Percentiles rank a stretch among this genome's conserved stretches.
phyloP scores from a whole-genome alignment of 345 rosid genomes.

The Rubroshorea leprosula region DNA sequence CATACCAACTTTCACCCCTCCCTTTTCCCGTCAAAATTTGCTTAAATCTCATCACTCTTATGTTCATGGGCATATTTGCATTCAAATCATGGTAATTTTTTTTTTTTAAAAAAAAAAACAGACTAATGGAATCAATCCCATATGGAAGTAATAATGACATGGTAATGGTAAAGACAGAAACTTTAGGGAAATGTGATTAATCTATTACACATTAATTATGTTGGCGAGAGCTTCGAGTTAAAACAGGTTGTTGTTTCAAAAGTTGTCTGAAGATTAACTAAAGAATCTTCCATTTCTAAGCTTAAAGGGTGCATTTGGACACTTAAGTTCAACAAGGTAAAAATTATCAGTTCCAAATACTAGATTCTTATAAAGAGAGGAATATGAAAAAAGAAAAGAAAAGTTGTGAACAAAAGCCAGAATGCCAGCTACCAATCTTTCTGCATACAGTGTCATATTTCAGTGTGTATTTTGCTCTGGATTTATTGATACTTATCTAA shows the following conservation, averaged over 20 bases:
- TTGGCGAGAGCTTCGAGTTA: neutral
- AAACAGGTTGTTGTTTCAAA: neutral
- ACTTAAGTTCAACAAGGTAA: neutral
- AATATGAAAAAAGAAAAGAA: neutral
- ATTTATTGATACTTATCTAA: conserved; percentile 3
- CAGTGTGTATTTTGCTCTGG: conserved; percentile 8
- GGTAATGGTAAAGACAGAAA: neutral
- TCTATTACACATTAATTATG: neutral
- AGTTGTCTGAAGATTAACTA: neutral
- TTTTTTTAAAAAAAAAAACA: neutral
- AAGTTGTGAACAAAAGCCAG: conserved; percentile 6
- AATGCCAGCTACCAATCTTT: conserved; percentile 6
- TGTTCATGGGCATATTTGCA: too few species aligned
- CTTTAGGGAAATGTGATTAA: conserved; percentile 7
- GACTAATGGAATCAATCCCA: neutral
- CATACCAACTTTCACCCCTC: too few species aligned
- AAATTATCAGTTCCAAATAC: neutral
- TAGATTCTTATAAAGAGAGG: neutral
- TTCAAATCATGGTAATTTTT: neutral
- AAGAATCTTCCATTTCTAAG: neutral
- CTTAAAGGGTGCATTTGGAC: neutral
- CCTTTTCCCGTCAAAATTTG: too few species aligned
- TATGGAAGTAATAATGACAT: neutral
- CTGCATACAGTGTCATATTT: neutral
- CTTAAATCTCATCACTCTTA: too few species aligned